Conservation (phyloP, 495 filamentous ascomycete genomes). For the Trichocladium antarcticum region DNA sequence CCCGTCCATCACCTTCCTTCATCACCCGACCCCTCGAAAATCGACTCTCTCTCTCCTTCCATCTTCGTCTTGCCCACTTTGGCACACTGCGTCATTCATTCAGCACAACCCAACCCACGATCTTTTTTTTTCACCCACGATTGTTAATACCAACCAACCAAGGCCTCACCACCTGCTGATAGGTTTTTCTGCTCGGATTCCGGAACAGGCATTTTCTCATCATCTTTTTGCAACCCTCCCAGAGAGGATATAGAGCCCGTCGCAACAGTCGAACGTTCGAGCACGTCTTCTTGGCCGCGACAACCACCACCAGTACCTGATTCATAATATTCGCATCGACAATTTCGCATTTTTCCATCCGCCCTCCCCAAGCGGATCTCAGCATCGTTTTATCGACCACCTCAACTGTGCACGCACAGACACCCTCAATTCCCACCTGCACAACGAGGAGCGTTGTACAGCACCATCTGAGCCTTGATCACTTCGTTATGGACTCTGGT, state of each 20-base stretch:
- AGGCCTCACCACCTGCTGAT: not conserved
- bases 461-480: constrained; percentile 1
- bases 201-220: constrained; percentile 11
- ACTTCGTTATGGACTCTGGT: constrained; percentile 82
- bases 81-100: constrained; percentile 22
- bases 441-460: not conserved
- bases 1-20: constrained; percentile 1
- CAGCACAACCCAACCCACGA: constrained; percentile 18
- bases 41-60: constrained; percentile 11
- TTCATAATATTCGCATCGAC: constrained; percentile 18
- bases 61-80: constrained; percentile 13
- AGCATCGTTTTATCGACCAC: not conserved
- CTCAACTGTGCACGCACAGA: too few species aligned
- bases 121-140: constrained; percentile 15
- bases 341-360: not conserved
- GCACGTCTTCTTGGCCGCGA: constrained; percentile 24
- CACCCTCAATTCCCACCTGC: not conserved
- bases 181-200: constrained; percentile 13
- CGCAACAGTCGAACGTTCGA: constrained; percentile 22
- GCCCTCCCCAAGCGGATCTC: not conserved
- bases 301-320: constrained; percentile 17
- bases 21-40: not conserved
- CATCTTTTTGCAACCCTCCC: constrained; percentile 23
- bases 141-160: constrained; percentile 18
- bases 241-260: constrained; percentile 24